phyloP scores from a whole-genome alignment of 2,329 filamentous ascomycete genomes.

The Cordyceps javanica region DNA sequence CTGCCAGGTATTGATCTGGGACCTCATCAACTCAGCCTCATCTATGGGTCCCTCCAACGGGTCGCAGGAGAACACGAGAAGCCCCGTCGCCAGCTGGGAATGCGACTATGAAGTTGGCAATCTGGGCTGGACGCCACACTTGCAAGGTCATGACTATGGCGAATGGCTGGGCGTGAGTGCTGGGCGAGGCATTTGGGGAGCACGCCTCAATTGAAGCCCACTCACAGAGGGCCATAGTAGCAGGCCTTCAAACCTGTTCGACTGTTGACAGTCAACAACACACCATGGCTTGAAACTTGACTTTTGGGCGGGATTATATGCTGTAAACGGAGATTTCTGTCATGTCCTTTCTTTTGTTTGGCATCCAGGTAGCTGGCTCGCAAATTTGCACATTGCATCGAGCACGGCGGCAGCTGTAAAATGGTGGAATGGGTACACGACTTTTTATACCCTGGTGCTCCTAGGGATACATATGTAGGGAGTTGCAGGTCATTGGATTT shows the following conservation, averaged over 20 bases:
- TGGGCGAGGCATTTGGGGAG: constrained; percentile 75
- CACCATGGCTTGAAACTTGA: neutral
- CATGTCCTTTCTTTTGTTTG: constrained; percentile 4
- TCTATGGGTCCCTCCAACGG: constrained; percentile 43
- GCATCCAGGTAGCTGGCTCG: neutral
- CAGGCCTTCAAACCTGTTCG: neutral
- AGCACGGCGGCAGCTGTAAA: neutral
- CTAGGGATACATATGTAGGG: constrained; percentile 9
- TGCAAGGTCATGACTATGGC: constrained; percentile 60
- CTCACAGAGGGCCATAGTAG: neutral
- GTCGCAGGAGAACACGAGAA: constrained; percentile 50
- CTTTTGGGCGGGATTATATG: neutral
- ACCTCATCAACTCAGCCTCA: constrained; percentile 63
- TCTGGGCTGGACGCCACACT: constrained; percentile 74
- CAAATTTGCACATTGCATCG: neutral
- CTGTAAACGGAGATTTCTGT: neutral
- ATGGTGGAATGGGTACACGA: neutral
- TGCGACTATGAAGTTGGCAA: constrained; percentile 86
- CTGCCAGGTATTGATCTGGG: constrained; percentile 87
- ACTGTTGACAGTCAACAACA: neutral
- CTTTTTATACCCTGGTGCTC: neutral
- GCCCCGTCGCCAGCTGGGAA: constrained; percentile 71
- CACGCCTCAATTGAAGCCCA: constrained; percentile 36
- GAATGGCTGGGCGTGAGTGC: constrained; percentile 83
- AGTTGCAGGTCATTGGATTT: constrained; percentile 11